Base-by-base conservation (phyloP, 1,284 basidiomycete genomes). In the Puccinia polysora region DNA sequence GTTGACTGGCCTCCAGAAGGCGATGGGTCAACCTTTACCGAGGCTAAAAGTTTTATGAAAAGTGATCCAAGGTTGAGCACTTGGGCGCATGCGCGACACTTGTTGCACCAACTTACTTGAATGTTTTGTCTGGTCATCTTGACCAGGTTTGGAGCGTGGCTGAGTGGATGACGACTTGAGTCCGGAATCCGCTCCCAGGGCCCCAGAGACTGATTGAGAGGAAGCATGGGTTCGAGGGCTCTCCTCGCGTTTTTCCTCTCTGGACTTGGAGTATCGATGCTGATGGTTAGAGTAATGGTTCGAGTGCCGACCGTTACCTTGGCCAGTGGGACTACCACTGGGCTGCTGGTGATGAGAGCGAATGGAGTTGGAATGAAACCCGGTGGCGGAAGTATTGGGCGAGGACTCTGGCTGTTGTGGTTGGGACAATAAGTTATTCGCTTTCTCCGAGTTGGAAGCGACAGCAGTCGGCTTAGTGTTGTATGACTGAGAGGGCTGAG, bases 271-370 rank as follows among this genome's bases (percentile, higher is more conserved):
- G 32, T 50, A 65, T n/a, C 62, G 62, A 15, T 65, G 56, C 32
- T 59, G 56, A 4, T 4, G 47, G 23, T 52, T 43, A 7, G 43
- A 23, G 45, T 49, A 52, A 12, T 49, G 62, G 20, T 52, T 65
- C 20, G 62, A 20, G 32, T 52, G 25, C 18, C 47, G 62, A 30
- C 40, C 38, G 23, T 8, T 50, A 20, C 62, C 32, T 15, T 65
- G 62, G 36, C 25, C 32, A n/a, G 30, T 49, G 23, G 30, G 32
- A 36, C n/a, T n/a, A 32, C 45, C 20, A 12, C 43, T 47, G 20
- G 49, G 62, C 25, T 65, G 62, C n/a, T 49, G 62, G n/a, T n/a
- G n/a, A n/a, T 65, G 30, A 36, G 62, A 52, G 12, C 62, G 30
- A 52, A 47, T 32, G 36, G 15, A 3, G 38, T 50, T 45, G 15